phyloP scores from a whole-genome alignment of 1,139 yeast genomes.

The Saccharomyces hybrid region DNA sequence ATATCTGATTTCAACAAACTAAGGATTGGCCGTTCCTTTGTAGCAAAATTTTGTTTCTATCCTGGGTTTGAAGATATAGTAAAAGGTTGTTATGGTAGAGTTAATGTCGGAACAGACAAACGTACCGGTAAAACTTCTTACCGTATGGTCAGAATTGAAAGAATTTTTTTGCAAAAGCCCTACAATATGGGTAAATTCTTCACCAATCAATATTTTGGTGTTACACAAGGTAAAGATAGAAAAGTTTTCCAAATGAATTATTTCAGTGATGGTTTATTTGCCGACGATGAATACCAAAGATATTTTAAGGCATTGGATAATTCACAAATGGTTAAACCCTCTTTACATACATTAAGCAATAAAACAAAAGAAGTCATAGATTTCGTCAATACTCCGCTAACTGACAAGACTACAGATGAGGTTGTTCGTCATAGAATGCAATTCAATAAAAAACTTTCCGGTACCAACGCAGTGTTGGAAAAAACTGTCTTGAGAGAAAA shows the following conservation, averaged over 20 bases:
- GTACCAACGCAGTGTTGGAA: slow-evolving; percentile 73
- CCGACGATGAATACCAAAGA: slow-evolving; percentile 62
- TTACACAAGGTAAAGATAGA: slow-evolving; percentile 48
- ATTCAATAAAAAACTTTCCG: slow-evolving; percentile 48
- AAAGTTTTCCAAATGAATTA: slow-evolving; percentile 68
- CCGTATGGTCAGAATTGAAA: slow-evolving; percentile 75
- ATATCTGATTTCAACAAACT: slow-evolving; percentile 59
- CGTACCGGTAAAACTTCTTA: slow-evolving; percentile 61
- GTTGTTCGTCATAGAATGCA: slow-evolving; percentile 69
- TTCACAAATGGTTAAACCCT: slow-evolving; percentile 52
- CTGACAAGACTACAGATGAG: slow-evolving; percentile 69
- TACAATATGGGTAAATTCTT: slow-evolving; percentile 49
- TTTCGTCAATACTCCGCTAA: slow-evolving; percentile 58
- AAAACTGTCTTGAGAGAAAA: slow-evolving; percentile 69
- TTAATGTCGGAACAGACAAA: slow-evolving; percentile 67
- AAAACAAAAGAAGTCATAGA: slow-evolving; percentile 55
- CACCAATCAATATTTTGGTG: slow-evolving; percentile 53
- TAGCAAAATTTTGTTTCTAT: slow-evolving; percentile 71
- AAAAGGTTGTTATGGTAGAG: slow-evolving; percentile 70
- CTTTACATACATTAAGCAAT: slow-evolving; percentile 56
- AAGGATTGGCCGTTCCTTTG: slow-evolving; percentile 68
- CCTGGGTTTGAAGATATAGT: slow-evolving; percentile 69
- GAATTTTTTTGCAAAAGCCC: slow-evolving; percentile 50
- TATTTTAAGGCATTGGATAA: slow-evolving; percentile 56
- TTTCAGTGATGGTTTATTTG: slow-evolving; percentile 69